A percentile compares a stretch with the other conserved stretches of the same genome.
Conservation (phyloP, 2,329 filamentous ascomycete genomes). For the Pseudogymnoascus sp. region DNA sequence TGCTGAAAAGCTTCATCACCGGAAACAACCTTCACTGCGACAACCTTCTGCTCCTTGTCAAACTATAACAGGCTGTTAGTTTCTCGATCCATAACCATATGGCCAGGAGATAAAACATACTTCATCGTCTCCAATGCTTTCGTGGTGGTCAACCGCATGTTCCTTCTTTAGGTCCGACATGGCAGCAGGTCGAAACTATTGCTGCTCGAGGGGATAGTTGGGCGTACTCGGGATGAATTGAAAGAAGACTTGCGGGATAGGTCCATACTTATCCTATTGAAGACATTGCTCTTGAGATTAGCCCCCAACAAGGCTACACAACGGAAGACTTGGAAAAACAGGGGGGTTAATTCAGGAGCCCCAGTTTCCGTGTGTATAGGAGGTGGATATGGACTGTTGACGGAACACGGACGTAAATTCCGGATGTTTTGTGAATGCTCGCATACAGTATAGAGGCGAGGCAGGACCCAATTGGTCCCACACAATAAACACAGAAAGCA, state of each 20-base stretch:
- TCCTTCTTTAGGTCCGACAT: not conserved
- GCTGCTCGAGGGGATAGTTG: not conserved
- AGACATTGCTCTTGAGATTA: not conserved
- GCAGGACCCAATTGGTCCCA: not conserved
- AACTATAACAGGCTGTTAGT: not conserved
- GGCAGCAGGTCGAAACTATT: not conserved
- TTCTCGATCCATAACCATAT: no score
- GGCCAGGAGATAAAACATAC: not conserved
- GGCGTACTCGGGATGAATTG: not conserved
- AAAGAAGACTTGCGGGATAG: not conserved
- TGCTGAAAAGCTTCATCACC: conserved; percentile 49
- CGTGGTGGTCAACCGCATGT: not conserved
- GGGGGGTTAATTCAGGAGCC: not conserved
- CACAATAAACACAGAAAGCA: not conserved
- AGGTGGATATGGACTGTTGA: not conserved
- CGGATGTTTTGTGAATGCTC: not conserved
- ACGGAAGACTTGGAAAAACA: not conserved
- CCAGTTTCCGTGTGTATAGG: not conserved
- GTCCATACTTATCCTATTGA: conserved; percentile 16
- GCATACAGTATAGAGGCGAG: not conserved
- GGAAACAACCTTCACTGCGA: conserved; percentile 38
- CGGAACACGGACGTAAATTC: not conserved
- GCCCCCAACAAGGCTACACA: not conserved
- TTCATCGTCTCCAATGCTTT: not conserved
- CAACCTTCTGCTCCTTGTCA: conserved; percentile 5